Base-by-base conservation (phyloP, 768 basidiomycete genomes). In the Kockovaella imperatae region DNA sequence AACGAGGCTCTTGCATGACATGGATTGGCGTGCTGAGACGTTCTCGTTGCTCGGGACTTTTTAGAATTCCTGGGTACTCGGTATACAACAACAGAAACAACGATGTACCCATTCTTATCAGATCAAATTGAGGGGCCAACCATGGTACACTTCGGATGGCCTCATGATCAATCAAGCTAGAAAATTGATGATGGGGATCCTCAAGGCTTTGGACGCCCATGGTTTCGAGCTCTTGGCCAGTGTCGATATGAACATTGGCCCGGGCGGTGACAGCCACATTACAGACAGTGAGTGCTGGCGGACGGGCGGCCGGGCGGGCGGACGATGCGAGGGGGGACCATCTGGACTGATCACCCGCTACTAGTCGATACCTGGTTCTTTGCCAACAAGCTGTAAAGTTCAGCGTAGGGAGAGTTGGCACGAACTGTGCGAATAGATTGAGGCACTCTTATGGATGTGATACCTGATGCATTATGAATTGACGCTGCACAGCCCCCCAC, bases 311-410 rank as follows among this genome's bases (percentile, higher is more conserved):
- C 31, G 10, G 10, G 31, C 31, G 31, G 10, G 21, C 31, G n/a
- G 31, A 32, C 31, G 10, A 10, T 38, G n/a, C n/a, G n/a, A n/a
- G n/a, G n/a, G n/a, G n/a, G n/a, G n/a, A n/a, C n/a, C n/a, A n/a
- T n/a, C n/a, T n/a, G n/a, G n/a, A 18, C 36, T 38, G 42, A 29
- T n/a, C 20, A 14, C n/a, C n/a, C 14, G 31, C 20, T 23, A 8
- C 24, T 44, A 65, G 63, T 66, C 32, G 64, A 66, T 32, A 58
- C 62, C 8, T 64, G 62, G 62, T 61, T 61, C 57, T 64, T 64
- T 42, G 59, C 57, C 1, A 50, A 36, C 24, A 57, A 59, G 42
- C 15, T 31, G 2, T 53, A 44, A 34, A n/a, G n/a, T 10, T n/a
- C 31, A 34, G 31, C 31, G n/a, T n/a, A 10, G 31, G n/a, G 31